phyloP scores from a whole-genome alignment of 1,284 basidiomycete genomes.

The Entoloma clypeatum region DNA sequence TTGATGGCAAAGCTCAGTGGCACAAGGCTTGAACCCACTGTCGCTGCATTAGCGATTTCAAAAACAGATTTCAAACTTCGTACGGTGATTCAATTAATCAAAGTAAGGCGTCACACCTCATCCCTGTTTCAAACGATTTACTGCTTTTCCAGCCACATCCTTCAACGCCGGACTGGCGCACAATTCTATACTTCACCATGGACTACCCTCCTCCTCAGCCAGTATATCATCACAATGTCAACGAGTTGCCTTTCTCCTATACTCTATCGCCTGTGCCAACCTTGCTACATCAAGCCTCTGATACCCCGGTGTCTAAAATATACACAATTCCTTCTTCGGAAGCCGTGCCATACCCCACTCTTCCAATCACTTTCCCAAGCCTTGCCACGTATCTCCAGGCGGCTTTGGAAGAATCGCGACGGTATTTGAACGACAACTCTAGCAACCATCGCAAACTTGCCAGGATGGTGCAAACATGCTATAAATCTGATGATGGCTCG shows the following conservation, averaged over 20 bases:
- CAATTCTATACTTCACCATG: conserved; percentile 69
- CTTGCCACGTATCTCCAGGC: conserved; percentile 71
- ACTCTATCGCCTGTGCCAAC: conserved; percentile 53
- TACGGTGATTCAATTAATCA: conserved; percentile 72
- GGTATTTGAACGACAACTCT: conserved; percentile 51
- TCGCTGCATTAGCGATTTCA: conserved; percentile 57
- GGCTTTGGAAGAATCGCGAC: conserved; percentile 63
- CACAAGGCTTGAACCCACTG: conserved; percentile 63
- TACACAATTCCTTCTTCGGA: conserved; percentile 64
- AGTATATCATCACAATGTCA: conserved; percentile 53
- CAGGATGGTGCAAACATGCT: conserved; percentile 59
- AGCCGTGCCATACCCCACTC: conserved; percentile 56
- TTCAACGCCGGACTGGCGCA: conserved; percentile 59
- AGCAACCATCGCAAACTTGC: conserved; percentile 62
- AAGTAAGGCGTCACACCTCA: conserved; percentile 39
- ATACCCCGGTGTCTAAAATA: conserved; percentile 59
- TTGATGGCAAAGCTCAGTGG: conserved; percentile 67
- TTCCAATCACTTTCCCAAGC: conserved; percentile 71
- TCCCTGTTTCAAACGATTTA: conserved; percentile 4
- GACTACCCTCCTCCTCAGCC: conserved; percentile 57
- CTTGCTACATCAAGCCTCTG: conserved; percentile 58
- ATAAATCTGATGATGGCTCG: conserved; percentile 45
- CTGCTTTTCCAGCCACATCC: conserved; percentile 48
- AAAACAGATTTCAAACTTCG: conserved; percentile 60
- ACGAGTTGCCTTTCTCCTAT: conserved; percentile 67